Evolutionary conservation across 2,329 filamentous ascomycete genomes (phyloP), one percentile per base, ranked within the genome.

Genomic region (Hysterium pulicare): DNA sequence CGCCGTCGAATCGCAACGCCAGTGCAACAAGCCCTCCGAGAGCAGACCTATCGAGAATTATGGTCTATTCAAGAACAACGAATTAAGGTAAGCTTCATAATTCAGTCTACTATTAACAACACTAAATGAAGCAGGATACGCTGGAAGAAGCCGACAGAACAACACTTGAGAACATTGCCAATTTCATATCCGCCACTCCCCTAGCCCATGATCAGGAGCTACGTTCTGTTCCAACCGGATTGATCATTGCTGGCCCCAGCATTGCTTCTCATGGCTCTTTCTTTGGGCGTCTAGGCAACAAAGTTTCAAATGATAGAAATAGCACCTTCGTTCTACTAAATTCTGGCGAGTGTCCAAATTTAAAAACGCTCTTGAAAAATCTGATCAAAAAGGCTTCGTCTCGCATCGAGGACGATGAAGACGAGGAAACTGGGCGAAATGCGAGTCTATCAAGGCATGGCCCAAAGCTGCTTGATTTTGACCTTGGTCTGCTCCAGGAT

Each of bases 221-320:
- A 24, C 68, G 71, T 36, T 79, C 77, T 58, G 77, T 88, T 30
- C 82, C 84, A 0, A 78, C 84, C 6, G 84, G 79, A 2, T 83
- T 91, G 51, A 81, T 91, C 52, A 78, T 88, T 45, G 86, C 86
- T 7, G 88, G 87, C 0, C 85, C 87, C 6, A 89, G 87, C 50
- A 84, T 90, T 53, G 83, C 86, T 26, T 85, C 84, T 2, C 85
- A 90, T 61, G 79, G 82, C 32, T 72, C 86, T 10, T 73, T 90
- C n/a, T 90, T 90, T 53, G 74, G 81, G 44, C 84, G 88, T 61
- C 69, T 90, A 9, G 76, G 79, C 10, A 49, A 58, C 42, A 59
- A 57, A 22, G 67, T 71, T 44, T 58, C 44, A 67, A 69, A 55
- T 50, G 62, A 47, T 63, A 73, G 38, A 62, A 41, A 59, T 15